These are phyloP conservation scores for Anisodus acutangulus DNA, from an alignment of 257 asterid genomes.

Conservation along the genomic window DNA sequence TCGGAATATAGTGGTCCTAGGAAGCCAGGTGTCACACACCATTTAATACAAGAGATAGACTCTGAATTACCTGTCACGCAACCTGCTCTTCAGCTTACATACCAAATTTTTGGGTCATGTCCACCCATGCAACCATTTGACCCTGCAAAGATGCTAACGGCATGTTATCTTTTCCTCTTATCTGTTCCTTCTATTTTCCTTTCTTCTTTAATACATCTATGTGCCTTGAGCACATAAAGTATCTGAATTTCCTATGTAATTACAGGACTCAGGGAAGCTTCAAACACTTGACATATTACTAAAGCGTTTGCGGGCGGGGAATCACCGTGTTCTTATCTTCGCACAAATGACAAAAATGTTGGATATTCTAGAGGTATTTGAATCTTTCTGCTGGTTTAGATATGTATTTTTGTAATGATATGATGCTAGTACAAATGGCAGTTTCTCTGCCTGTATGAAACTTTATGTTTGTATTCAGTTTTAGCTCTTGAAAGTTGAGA, in stretches of 20 bases:
- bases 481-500: conserved; percentile 17
- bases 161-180: conserved; percentile 37
- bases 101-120: conserved; percentile 88
- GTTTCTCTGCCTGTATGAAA: conserved; percentile 7
- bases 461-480: neutral
- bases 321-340: conserved; percentile 92
- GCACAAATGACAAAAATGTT: conserved; percentile 99
- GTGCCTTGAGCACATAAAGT: conserved; percentile 28
- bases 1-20: conserved; percentile 92
- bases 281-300: conserved; percentile 88
- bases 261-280: conserved; percentile 98
- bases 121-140: conserved; percentile 99
- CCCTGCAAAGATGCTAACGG: conserved; percentile 98
- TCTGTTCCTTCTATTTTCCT: conserved; percentile 2
- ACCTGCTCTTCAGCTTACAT: conserved; percentile 93
- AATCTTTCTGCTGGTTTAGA: conserved; percentile 27
- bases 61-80: conserved; percentile 73
- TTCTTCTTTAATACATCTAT: conserved; percentile 16
- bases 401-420: neutral
- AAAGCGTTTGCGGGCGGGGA: conserved; percentile 84
- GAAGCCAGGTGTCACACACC: conserved; percentile 70
- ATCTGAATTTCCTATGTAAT: conserved; percentile 36
- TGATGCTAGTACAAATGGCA: neutral
- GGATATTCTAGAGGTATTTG: conserved; percentile 85
- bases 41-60: conserved; percentile 87